Evolutionary conservation across 306 rosid species (phyloP).

Genomic region (Ziziphus jujuba): DNA sequence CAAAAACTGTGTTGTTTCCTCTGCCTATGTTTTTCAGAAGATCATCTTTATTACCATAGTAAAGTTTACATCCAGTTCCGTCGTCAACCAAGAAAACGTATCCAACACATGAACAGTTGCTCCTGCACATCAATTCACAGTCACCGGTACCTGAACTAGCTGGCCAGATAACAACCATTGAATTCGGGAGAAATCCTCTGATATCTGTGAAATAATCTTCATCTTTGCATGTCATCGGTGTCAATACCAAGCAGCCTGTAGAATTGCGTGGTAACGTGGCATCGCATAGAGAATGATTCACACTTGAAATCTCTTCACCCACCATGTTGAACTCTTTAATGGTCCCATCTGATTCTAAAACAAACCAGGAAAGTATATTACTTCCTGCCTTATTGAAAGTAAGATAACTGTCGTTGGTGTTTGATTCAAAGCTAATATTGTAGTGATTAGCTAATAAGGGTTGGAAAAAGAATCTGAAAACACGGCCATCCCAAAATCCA

Average conservation of each 20-base stretch:
- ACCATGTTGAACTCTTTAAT: slow-evolving; percentile 14
- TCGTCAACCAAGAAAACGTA: neutral
- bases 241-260: neutral
- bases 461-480: slow-evolving; percentile 7
- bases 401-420: slow-evolving; percentile 4
- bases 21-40: neutral
- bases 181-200: neutral
- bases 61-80: neutral
- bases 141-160: neutral
- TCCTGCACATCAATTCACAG: neutral
- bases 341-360: neutral
- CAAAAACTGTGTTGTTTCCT: slow-evolving; percentile 2
- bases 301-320: slow-evolving; percentile 9
- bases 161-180: neutral
- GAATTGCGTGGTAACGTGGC: neutral
- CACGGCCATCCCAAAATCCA: slow-evolving; percentile 18
- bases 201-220: neutral
- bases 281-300: slow-evolving; percentile 11
- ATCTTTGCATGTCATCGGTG: neutral
- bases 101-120: slow-evolving; percentile 8
- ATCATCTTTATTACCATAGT: neutral
- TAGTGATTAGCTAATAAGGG: neutral
- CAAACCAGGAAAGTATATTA: slow-evolving; percentile 8
- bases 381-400: slow-evolving; percentile 11
- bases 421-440: slow-evolving; percentile 2